Percentiles rank a stretch among this genome's conserved stretches.
Conservation (phyloP, 169 alveolate species). For the Plasmodium falciparum region DNA sequence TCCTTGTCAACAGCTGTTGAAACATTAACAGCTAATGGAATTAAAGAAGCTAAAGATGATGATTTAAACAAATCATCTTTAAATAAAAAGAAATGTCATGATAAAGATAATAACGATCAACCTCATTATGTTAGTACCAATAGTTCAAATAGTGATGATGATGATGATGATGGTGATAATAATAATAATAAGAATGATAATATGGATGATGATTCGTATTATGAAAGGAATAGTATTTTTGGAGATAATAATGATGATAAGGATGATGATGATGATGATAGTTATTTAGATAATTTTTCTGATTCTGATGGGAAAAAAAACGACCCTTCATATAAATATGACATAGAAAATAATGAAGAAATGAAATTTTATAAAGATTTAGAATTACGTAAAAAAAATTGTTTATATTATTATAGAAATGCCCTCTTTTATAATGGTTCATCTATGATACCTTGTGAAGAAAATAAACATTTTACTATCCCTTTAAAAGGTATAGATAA, state of each 20-base stretch:
- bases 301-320: not conserved
- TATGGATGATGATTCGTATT: not conserved
- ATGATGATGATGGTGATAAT: not conserved
- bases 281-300: too few species aligned
- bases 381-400: slow-evolving; percentile 27
- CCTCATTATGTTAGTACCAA: too few species aligned
- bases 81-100: not conserved
- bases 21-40: not conserved
- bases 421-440: slow-evolving; percentile 26
- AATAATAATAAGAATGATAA: not conserved
- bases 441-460: not conserved
- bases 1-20: slow-evolving; percentile 10
- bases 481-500: not conserved
- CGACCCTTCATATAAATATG: not conserved
- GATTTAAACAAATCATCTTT: not conserved
- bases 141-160: too few species aligned
- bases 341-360: slow-evolving; percentile 19
- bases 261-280: not conserved
- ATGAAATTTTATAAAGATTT: slow-evolving; percentile 36
- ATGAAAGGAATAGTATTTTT: not conserved
- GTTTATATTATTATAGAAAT: slow-evolving; percentile 55
- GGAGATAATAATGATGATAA: not conserved
- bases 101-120: not conserved
- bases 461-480: slow-evolving; percentile 12
- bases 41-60: not conserved